Evolutionary conservation across 345 rosid species (phyloP).

Genomic region (Litchi chinensis): DNA sequence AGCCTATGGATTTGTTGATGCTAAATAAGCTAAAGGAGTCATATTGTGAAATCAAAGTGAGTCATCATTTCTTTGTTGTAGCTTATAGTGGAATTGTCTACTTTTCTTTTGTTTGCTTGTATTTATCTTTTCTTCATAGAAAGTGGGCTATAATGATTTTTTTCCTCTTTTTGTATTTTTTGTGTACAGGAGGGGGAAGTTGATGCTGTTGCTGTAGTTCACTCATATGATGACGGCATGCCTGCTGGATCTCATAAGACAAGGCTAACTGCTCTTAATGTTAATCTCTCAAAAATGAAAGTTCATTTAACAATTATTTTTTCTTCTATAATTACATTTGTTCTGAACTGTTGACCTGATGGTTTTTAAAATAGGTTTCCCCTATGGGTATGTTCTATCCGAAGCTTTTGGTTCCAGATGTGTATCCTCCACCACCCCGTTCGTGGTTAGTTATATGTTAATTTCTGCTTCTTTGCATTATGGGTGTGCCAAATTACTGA

Average conservation of each 20-base stretch:
- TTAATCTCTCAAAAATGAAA: slow-evolving; percentile 30
- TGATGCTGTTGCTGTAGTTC: slow-evolving; percentile 65
- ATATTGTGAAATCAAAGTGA: slow-evolving; percentile 74
- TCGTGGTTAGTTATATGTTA: slow-evolving; percentile 54
- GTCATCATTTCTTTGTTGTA: slow-evolving; percentile 18
- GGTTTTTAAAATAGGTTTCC: slow-evolving; percentile 62
- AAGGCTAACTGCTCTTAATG: slow-evolving; percentile 83
- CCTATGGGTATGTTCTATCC: slow-evolving; percentile 97
- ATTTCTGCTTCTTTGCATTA: slow-evolving; percentile 8
- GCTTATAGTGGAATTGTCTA: neutral
- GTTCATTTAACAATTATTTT: neutral
- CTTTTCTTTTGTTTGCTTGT: slow-evolving; percentile 13
- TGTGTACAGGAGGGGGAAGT: slow-evolving; percentile 69
- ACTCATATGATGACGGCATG: slow-evolving; percentile 75
- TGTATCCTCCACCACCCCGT: slow-evolving; percentile 83
- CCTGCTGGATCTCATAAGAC: slow-evolving; percentile 80
- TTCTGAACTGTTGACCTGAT: neutral
- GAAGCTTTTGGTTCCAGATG: slow-evolving; percentile 83
- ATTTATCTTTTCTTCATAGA: neutral
- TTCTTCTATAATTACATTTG: slow-evolving; percentile 9
- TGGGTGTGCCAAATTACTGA: slow-evolving; percentile 20
- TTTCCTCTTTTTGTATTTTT: slow-evolving; percentile 7
- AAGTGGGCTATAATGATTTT: neutral
- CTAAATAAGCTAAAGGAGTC: slow-evolving; percentile 81
- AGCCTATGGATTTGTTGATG: slow-evolving; percentile 84